These are phyloP conservation scores for Globisporangium okanoganense DNA, from an alignment of 352 stramenopile genomes.

Conservation along the genomic window DNA sequence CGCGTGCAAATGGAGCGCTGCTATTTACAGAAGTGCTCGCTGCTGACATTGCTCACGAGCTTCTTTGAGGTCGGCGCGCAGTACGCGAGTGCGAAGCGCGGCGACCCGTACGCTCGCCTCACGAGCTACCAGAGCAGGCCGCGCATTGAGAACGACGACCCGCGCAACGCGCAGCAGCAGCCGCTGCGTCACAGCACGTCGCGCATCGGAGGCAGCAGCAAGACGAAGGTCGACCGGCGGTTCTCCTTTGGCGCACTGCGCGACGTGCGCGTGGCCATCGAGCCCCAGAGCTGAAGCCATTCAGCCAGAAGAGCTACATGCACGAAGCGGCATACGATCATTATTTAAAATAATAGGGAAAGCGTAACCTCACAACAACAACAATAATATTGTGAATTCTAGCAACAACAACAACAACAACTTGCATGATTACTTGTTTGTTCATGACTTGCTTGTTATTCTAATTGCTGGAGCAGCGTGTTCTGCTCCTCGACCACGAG, in stretches of 20 bases:
- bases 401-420: background rate
- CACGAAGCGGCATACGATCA: background rate
- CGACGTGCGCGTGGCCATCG: conserved; percentile 20
- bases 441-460: conserved; percentile 19
- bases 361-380: background rate
- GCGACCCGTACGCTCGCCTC: conserved; percentile 21
- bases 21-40: conserved; percentile 34
- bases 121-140: conserved; percentile 29
- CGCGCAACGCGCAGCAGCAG: background rate
- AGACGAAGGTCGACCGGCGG: conserved; percentile 25
- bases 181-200: conserved; percentile 2
- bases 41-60: conserved; percentile 34
- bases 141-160: conserved; percentile 22
- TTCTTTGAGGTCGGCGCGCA: conserved; percentile 50
- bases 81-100: conserved; percentile 4
- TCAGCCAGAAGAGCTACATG: background rate
- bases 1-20: conserved; percentile 37
- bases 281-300: conserved; percentile 15
- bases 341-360: background rate
- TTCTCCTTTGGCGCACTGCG: conserved; percentile 28
- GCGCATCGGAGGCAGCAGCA: conserved; percentile 13
- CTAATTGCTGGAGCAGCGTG: conserved; percentile 62
- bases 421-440: background rate
- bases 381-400: background rate
- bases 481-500: conserved; percentile 81